Base-by-base conservation (phyloP, 192 early-diverging fungal species). In the Podochytrium sp. region DNA sequence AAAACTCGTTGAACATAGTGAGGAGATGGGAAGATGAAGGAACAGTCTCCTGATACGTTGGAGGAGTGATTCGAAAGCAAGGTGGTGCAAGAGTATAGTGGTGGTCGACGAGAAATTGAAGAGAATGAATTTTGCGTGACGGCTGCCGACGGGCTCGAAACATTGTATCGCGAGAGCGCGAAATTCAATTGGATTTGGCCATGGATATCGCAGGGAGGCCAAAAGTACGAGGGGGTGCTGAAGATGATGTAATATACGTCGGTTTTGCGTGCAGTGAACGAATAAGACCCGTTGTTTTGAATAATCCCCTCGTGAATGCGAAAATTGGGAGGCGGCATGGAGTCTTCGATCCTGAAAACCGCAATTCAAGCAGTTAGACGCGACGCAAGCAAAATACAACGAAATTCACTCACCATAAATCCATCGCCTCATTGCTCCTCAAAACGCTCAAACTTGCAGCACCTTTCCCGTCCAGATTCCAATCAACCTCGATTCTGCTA, bases 181-280 rank as follows among this genome's bases (percentile, higher is more conserved):
- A 47, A 47, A 10, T 47, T 47, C 43, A 47, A 16, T 47, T 47
- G 43, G 0, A 47, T 10, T 20, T 6, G 32, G 18, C 30, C 37
- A 4, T 10, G 32, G 30, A 37, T 2, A 16, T 62, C 27, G 37
- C 16, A 62, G 29, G 55, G 55, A 14, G 34, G 18, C 60, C 60
- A 62, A 62, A 62, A 62, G 34, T 16, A 62, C 2, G 60, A 30
- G 2, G 60, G 60, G 18, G 37, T 27, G 16, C 18, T 38, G 37
- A 62, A 62, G 18, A 62, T 18, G n/a, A 62, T 37, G 37, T 62
- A 62, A 30, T 62, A 62, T 7, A 18, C 18, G 16, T 62, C 60
- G 5, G 60, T 62, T 62, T 16, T 18, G 16, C 7, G 18, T 27
- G 16, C 38, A 14, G 34, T 38, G 32, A 38, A 39, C 10, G 18